Base-by-base conservation (phyloP, 164 flowering plant genomes). In the Berberis thunbergii region DNA sequence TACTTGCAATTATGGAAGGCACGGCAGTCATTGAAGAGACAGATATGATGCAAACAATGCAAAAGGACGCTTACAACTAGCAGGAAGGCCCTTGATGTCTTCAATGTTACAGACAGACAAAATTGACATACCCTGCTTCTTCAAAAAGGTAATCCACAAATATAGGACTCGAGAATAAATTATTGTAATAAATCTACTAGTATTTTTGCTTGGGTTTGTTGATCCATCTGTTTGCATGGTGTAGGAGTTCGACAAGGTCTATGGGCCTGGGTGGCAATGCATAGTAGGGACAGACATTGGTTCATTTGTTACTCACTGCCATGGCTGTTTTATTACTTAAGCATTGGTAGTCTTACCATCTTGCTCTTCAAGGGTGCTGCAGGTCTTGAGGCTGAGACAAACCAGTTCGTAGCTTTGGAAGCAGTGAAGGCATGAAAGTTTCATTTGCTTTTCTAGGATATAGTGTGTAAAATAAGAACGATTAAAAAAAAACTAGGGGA, bases 261-360 rank as follows among this genome's bases (percentile, higher is more conserved):
- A 78, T 66, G 84, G 86, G 54, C 49, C 67, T 0, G 82, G 79
- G 40, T 79, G 82, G 82, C n/a, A n/a, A n/a, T n/a, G n/a, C n/a
- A n/a, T n/a, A n/a, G n/a, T n/a, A n/a, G n/a, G n/a, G n/a, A 26
- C 78, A 76, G 91, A 88, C 74, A 88, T 91, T 67, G 92, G 91
- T 41, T 91, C 97, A 13, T 91, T 85, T 71, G 93, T 88, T 61
- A 91, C 94, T 1, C 96, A 88, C 62, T 86, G 86, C 66, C 60
- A n/a, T 69, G 97, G 96, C 5, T 84, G 87, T 58, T 91, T 91
- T 80, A 91, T 91, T 26, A 26, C 26, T 26, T 26, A 26, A 26
- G 26, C 26, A 26, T 26, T 26, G 26, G 26, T 26, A 26, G 86
- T 70, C 87, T 91, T 45, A 75, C 90, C 0, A 76, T 89, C 74